phyloP scores from a whole-genome alignment of 1,139 yeast species.

The Meyerozyma athensensis region DNA sequence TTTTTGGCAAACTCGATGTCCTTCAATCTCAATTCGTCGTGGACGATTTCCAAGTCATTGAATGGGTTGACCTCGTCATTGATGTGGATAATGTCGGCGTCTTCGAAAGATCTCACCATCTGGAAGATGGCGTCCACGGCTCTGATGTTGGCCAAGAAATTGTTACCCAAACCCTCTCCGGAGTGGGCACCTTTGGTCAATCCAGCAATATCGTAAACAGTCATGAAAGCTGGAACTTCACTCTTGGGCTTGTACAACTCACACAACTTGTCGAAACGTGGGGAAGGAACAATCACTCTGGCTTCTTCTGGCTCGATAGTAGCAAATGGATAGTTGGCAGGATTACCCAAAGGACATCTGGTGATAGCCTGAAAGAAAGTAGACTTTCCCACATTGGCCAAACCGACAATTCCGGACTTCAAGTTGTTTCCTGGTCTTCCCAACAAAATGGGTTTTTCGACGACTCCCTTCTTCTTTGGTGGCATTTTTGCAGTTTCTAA shows the following conservation, averaged over 20 bases:
- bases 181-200: slow-evolving; percentile 95
- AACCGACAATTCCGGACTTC: slow-evolving; percentile 94
- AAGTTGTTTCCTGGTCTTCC: slow-evolving; percentile 99
- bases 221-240: slow-evolving; percentile 89
- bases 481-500: slow-evolving; percentile 50
- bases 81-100: slow-evolving; percentile 95
- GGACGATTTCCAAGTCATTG: slow-evolving; percentile 90
- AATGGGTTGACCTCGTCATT: slow-evolving; percentile 97
- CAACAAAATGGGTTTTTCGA: slow-evolving; percentile 82
- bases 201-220: slow-evolving; percentile 97
- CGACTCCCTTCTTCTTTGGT: slow-evolving; percentile 83
- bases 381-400: slow-evolving; percentile 96
- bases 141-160: slow-evolving; percentile 94
- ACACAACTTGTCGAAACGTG: slow-evolving; percentile 74
- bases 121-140: slow-evolving; percentile 98
- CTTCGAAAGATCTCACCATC: slow-evolving; percentile 97
- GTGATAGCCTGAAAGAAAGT: slow-evolving; percentile 85
- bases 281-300: slow-evolving; percentile 91
- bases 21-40: slow-evolving; percentile 88
- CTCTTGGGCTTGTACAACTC: slow-evolving; percentile 76
- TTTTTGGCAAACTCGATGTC: slow-evolving; percentile 93
- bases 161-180: slow-evolving; percentile 98
- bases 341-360: slow-evolving; percentile 91
- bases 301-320: slow-evolving; percentile 99
- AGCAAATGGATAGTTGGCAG: slow-evolving; percentile 98